phyloP scores from a whole-genome alignment of 306 rosid genomes.

The Pyrus betulifolia region DNA sequence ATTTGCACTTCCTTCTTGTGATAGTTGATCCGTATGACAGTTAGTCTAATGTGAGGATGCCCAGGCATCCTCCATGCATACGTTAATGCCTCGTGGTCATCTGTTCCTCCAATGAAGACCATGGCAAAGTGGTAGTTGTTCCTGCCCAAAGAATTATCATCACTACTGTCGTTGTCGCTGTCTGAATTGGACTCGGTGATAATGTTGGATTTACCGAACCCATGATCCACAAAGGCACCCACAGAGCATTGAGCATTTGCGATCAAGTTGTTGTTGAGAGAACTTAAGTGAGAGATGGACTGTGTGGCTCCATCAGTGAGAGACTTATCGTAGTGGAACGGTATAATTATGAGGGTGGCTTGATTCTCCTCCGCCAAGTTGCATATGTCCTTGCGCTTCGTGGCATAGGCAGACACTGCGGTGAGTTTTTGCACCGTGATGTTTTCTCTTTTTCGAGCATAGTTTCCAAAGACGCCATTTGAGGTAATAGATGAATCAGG shows the following conservation, averaged over 20 bases:
- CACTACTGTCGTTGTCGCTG: not conserved
- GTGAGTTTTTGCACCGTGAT: conserved; percentile 27
- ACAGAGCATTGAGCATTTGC: conserved; percentile 27
- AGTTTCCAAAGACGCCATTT: conserved; percentile 10
- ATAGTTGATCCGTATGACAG: conserved; percentile 29
- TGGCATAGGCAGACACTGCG: conserved; percentile 29
- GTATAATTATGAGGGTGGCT: conserved; percentile 23
- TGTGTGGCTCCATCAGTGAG: conserved; percentile 19
- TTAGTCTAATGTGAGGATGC: conserved; percentile 20
- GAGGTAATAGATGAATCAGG: not conserved
- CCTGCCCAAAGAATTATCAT: not conserved
- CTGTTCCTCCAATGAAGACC: conserved; percentile 39
- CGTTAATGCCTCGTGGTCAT: conserved; percentile 57
- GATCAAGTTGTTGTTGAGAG: conserved; percentile 21
- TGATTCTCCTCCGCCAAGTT: conserved; percentile 33
- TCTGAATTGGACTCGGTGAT: not conserved
- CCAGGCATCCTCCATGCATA: conserved; percentile 51
- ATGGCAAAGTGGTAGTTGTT: conserved; percentile 15
- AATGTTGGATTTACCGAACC: not conserved
- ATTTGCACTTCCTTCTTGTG: not conserved
- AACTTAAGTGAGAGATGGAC: conserved; percentile 17
- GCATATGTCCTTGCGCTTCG: conserved; percentile 42
- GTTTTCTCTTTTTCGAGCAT: not conserved
- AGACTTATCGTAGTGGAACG: conserved; percentile 17
- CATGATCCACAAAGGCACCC: conserved; percentile 30